These are phyloP conservation scores for Pythium myriotylum DNA, from an alignment of 352 stramenopile species.

Conservation along the genomic window DNA sequence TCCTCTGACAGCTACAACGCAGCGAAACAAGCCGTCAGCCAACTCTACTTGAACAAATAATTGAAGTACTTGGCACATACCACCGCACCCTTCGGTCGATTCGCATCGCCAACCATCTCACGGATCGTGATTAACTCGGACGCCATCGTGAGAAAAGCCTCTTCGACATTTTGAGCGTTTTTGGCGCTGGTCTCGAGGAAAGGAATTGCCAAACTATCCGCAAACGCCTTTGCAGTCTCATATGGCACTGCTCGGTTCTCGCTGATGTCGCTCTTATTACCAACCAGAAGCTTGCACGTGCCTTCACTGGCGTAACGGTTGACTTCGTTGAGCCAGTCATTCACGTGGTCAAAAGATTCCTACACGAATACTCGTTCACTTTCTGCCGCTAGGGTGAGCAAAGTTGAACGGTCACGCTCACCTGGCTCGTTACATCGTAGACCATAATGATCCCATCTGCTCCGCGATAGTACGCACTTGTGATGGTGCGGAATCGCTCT, in stretches of 20 bases:
- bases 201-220: slow-evolving; percentile 96
- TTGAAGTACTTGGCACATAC: slow-evolving; percentile 23
- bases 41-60: background rate
- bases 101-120: slow-evolving; percentile 83
- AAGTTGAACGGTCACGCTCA: slow-evolving; percentile 20
- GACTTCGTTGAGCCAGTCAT: slow-evolving; percentile 99
- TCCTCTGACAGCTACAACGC: slow-evolving; percentile 30
- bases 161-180: slow-evolving; percentile 98
- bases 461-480: slow-evolving; percentile 98
- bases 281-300: slow-evolving; percentile 99
- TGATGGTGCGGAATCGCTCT: slow-evolving; percentile 99
- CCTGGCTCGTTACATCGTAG: slow-evolving; percentile 98
- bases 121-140: slow-evolving; percentile 96
- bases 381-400: background rate
- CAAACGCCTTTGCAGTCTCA: slow-evolving; percentile 97
- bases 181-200: slow-evolving; percentile 99
- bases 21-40: background rate
- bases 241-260: slow-evolving; percentile 96
- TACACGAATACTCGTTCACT: slow-evolving; percentile 30
- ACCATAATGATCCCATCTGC: slow-evolving; percentile 98
- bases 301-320: slow-evolving; percentile 98
- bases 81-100: slow-evolving; percentile 64
- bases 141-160: slow-evolving; percentile 99
- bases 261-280: slow-evolving; percentile 99
- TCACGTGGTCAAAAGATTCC: slow-evolving; percentile 99